Evolutionary conservation across 768 basidiomycete species (phyloP).

Genomic region (Lyophyllum shimeji): DNA sequence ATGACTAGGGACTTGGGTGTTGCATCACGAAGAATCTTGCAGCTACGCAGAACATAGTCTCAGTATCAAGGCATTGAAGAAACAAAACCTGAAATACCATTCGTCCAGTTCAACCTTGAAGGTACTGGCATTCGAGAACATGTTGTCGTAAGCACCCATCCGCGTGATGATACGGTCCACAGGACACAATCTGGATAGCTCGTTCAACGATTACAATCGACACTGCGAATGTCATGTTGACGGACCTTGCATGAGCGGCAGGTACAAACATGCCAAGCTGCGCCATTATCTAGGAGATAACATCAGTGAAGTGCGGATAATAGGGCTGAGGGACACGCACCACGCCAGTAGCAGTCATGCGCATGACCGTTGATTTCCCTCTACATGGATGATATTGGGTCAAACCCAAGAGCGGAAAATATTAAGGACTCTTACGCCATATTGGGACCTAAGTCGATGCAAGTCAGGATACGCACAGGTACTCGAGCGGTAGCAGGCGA

Average conservation of each 20-base stretch:
- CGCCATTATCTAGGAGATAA: conserved; percentile 69
- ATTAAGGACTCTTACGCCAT: conserved; percentile 67
- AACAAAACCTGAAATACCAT: conserved; percentile 50
- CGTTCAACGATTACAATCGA: background rate
- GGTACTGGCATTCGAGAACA: conserved; percentile 92
- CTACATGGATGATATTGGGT: conserved; percentile 30
- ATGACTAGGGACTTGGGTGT: conserved; percentile 95
- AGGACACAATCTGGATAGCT: conserved; percentile 65
- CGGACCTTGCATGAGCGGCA: conserved; percentile 73
- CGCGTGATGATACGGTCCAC: conserved; percentile 92
- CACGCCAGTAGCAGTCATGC: conserved; percentile 95
- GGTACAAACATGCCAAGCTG: conserved; percentile 96
- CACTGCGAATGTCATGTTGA: background rate
- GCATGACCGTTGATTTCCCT: conserved; percentile 84
- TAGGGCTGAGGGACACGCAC: conserved; percentile 38
- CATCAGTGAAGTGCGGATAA: background rate
- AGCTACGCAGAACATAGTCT: conserved; percentile 42
- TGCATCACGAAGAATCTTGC: conserved; percentile 90
- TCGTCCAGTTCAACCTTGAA: conserved; percentile 99
- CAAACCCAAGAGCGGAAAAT: conserved; percentile 2
- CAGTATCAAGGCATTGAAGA: background rate
- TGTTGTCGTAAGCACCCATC: conserved; percentile 99
- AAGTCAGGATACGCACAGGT: background rate
- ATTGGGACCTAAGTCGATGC: conserved; percentile 61
- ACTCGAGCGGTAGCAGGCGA: background rate